Conservation (phyloP, 2,329 filamentous ascomycete species). For the Seiridium unicorne region DNA sequence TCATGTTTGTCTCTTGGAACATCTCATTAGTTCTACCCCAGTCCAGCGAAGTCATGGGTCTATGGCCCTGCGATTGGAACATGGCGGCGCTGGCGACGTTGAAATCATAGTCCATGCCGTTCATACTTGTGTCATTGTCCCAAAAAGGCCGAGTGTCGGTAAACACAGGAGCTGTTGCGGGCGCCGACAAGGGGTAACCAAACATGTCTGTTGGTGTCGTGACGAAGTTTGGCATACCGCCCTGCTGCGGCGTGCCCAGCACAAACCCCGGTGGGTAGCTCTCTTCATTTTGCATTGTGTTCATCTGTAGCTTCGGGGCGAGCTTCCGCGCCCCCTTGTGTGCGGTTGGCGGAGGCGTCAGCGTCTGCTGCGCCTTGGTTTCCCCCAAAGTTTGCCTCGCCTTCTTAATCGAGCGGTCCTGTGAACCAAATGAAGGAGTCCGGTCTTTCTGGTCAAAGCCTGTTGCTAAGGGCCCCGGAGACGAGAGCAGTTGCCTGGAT, state of each 20-base stretch:
- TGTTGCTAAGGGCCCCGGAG: slow-evolving; percentile 43
- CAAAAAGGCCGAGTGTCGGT: slow-evolving; percentile 48
- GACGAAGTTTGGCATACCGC: slow-evolving; percentile 45
- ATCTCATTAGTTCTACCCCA: slow-evolving; percentile 56
- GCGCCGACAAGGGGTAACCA: slow-evolving; percentile 58
- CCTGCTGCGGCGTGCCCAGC: slow-evolving; percentile 45
- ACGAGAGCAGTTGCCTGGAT: slow-evolving; percentile 56
- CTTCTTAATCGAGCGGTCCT: slow-evolving; percentile 42
- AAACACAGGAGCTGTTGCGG: slow-evolving; percentile 46
- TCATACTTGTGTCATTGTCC: slow-evolving; percentile 52
- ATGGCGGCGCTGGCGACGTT: slow-evolving; percentile 39
- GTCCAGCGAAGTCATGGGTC: slow-evolving; percentile 51
- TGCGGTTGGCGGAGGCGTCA: slow-evolving; percentile 59
- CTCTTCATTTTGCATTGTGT: slow-evolving; percentile 59
- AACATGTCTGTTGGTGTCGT: slow-evolving; percentile 54
- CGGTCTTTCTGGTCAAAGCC: slow-evolving; percentile 28
- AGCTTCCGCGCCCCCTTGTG: slow-evolving; percentile 56
- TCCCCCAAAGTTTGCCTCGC: slow-evolving; percentile 38
- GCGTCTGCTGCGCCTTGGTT: slow-evolving; percentile 46
- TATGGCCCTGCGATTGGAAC: slow-evolving; percentile 43
- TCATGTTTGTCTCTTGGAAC: slow-evolving; percentile 45
- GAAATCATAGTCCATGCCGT: slow-evolving; percentile 61
- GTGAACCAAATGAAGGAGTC: slow-evolving; percentile 22
- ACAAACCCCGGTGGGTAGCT: slow-evolving; percentile 52
- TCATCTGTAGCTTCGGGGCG: slow-evolving; percentile 43